phyloP scores from a whole-genome alignment of 192 early-diverging fungal genomes.

The Rhizophagus sp. region DNA sequence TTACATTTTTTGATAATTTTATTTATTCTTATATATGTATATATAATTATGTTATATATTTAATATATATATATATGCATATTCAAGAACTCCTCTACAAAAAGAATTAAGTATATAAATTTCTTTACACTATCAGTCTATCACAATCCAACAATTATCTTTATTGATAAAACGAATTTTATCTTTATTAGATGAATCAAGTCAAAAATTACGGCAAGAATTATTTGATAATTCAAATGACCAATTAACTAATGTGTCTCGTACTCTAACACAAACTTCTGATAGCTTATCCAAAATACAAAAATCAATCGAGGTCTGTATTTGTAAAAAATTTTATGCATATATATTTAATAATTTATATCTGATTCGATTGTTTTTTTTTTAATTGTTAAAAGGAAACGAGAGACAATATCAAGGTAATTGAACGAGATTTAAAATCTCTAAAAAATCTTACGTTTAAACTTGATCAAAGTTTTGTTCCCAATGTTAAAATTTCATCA shows the following conservation, averaged over 20 bases:
- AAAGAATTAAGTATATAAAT: no score
- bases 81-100: no score
- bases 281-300: background rate
- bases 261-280: background rate
- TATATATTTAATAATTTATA: background rate
- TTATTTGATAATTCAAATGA: background rate
- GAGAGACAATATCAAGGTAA: background rate
- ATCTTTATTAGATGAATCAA: background rate
- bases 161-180: background rate
- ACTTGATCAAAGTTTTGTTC: background rate
- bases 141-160: background rate
- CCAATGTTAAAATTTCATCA: background rate
- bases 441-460: background rate
- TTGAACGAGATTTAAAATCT: background rate
- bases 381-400: background rate
- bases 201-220: background rate
- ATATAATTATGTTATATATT: no score
- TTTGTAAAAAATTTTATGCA: background rate
- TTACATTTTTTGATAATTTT: no score
- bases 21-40: no score
- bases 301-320: background rate
- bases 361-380: background rate
- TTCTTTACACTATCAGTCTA: no score
- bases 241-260: background rate
- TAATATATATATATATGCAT: no score